Conservation (phyloP, 2,329 filamentous ascomycete genomes). For the Colletotrichum cuscutae region DNA sequence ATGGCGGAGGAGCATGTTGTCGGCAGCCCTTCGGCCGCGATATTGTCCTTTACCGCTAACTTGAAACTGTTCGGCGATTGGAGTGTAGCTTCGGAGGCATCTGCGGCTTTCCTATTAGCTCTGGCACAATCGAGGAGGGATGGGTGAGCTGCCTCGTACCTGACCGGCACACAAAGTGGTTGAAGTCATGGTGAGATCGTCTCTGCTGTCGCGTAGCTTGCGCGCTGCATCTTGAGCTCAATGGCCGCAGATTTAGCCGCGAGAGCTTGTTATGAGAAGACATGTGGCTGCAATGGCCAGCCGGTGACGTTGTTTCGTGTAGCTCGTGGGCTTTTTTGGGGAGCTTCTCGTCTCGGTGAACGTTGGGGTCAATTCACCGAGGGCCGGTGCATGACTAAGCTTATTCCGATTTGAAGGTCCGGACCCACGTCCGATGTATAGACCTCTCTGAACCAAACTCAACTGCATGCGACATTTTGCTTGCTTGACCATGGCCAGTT, state of each 20-base stretch:
- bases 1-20: slow-evolving; percentile 88
- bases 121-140: background rate
- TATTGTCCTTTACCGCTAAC: slow-evolving; percentile 82
- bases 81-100: background rate
- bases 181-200: slow-evolving; percentile 18
- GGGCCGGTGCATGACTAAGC: slow-evolving; percentile 13
- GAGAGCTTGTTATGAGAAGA: slow-evolving; percentile 34
- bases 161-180: slow-evolving; percentile 31
- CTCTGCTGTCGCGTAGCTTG: background rate
- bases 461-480: background rate
- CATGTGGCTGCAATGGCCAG: slow-evolving; percentile 27
- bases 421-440: background rate
- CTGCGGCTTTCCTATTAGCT: background rate
- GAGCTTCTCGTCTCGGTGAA: background rate
- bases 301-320: slow-evolving; percentile 3
- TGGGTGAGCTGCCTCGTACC: slow-evolving; percentile 3
- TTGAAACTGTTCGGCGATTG: slow-evolving; percentile 43
- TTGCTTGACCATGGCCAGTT: background rate
- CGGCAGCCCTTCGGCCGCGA: slow-evolving; percentile 69
- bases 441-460: background rate
- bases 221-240: background rate
- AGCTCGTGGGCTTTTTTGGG: background rate
- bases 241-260: slow-evolving; percentile 21
- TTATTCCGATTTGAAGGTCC: background rate
- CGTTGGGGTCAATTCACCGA: background rate